Evolutionary conservation across 1,284 basidiomycete species (phyloP), one percentile per base, ranked within the genome.

Genomic region (Boletellus sp.): DNA sequence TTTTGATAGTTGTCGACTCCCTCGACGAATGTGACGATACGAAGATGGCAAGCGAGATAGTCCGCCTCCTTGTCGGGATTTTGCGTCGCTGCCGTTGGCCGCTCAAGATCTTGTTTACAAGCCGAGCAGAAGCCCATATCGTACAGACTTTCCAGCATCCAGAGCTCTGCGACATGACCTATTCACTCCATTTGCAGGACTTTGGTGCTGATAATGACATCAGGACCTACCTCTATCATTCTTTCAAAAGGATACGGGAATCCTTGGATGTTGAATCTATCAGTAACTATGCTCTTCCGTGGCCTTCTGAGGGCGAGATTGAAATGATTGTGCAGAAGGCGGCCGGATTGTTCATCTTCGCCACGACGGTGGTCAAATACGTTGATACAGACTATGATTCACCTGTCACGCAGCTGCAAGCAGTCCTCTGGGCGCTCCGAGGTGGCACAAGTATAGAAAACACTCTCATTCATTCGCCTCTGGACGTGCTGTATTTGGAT

Each of bases 271-370:
- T 21, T 35, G 17, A 30, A 8, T 29, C 45, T 33, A 17, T 25
- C 11, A 21, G 10, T 16, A 21, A 14, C 4, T 17, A 5, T 14
- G 20, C 46, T 25, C 10, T 17, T 1, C 44, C 45, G 5, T 63
- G 61, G 60, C 57, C 61, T 8, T 33, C 55, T 2, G 50, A 53
- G 2, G 41, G 48, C 3, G 54, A 59, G 20, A 35, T 60, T 10
- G 48, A 52, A 11, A 27, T 32, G 23, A 47, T 64, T 20, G 52
- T 58, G n/a, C 30, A 52, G 17, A 61, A 52, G 27, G 49, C 61
- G 4, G 44, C 50, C n/a, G 57, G 58, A 5, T 43, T 64, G 13
- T 64, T 64, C 34, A 64, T 64, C 17, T 64, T 61, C 42, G 54
- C 63, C 8, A 48, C 51, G 17, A 64, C 63, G 2, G 59, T 61